Percentiles rank a stretch among this genome's conserved stretches.
These are phyloP conservation scores for Aegle marmelos DNA, from an alignment of 345 rosid species.

Conservation along the genomic window DNA sequence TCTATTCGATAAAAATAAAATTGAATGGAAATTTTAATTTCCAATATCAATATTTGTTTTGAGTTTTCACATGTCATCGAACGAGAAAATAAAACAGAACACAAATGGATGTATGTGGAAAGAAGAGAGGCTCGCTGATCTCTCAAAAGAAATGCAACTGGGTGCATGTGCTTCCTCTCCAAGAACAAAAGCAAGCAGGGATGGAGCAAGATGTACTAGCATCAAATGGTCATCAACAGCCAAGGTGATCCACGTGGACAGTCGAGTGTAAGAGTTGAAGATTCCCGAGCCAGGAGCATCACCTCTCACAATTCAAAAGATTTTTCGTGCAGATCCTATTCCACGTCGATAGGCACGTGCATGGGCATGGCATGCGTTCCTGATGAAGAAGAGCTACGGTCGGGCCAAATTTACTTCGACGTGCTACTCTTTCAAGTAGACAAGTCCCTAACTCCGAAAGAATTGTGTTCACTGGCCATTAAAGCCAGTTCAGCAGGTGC, in stretches of 20 bases:
- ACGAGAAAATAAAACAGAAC: too few relatives aligned
- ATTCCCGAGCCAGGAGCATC: conserved; percentile 22
- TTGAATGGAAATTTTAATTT: too few relatives aligned
- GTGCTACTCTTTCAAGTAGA: conserved; percentile 19
- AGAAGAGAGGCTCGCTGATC: too few relatives aligned
- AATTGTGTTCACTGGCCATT: conserved; percentile 34
- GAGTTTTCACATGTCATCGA: too few relatives aligned
- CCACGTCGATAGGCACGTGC: conserved; percentile 24
- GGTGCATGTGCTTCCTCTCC: conserved; percentile 27
- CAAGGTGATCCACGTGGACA: conserved; percentile 23
- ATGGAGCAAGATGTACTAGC: background rate
- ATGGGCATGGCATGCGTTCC: conserved; percentile 18
- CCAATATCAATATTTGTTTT: too few relatives aligned
- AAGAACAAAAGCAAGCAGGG: background rate
- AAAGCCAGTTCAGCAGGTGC: conserved; percentile 29
- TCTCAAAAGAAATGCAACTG: conserved; percentile 2
- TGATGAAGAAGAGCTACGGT: conserved; percentile 35
- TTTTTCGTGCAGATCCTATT: conserved; percentile 38
- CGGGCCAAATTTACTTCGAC: conserved; percentile 36
- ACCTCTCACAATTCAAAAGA: conserved; percentile 21
- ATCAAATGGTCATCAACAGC: conserved; percentile 7
- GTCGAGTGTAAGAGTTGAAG: conserved; percentile 26
- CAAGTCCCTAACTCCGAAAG: conserved; percentile 10
- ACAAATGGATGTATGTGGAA: too few relatives aligned
- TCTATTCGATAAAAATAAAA: background rate